Base-by-base conservation (phyloP, 139 green algal genomes). In the Chlamydomonas schloesseri region DNA sequence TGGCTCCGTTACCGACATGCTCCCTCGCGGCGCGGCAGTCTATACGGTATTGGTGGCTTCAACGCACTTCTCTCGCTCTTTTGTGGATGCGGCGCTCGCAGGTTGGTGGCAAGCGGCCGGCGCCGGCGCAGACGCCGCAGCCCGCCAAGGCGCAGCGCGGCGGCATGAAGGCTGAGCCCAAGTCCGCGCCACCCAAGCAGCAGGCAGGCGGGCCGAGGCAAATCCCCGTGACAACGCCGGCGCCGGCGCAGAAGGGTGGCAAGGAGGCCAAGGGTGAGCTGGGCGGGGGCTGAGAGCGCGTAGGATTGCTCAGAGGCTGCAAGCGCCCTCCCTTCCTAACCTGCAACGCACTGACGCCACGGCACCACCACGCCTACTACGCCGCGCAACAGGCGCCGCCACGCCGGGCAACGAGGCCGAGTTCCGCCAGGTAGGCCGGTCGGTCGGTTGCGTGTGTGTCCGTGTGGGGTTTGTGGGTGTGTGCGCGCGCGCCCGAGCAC, bases 101-200 rank as follows among this genome's bases (percentile, higher is more conserved):
- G 79, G 79, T 85, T n/a, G 79, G 79, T 46, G 31, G n/a, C 29
- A 85, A 85, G 67, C 79, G 79, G n/a, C 20, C 24, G 21, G 21
- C 42, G 42, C 42, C 31, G 0, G 8, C 31, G 47, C 79, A 85
- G 67, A 81, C 82, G 24, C 82, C 82, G 42, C 82, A 87, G 68
- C 81, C 70, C 26, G 69, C 24, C 28, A 80, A 87, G 68, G 28
- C 69, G 2, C 6, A 17, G 28, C 71, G 80, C 70, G 53, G 34
- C 34, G 33, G 28, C 55, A 64, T 53, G 70, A 31, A 71, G 57
- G 70, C 72, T 55, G 55, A 36, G 37, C 70, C 81, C 55, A 80
- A 81, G 60, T 64, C 50, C 13, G 58, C 70, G 20, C 70, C 70
- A 29, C 60, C 82, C 71, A 80, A 87, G 70, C 82, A 81, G 58